Conservation (phyloP, 106 monocot species). For the Gastrodia elata region DNA sequence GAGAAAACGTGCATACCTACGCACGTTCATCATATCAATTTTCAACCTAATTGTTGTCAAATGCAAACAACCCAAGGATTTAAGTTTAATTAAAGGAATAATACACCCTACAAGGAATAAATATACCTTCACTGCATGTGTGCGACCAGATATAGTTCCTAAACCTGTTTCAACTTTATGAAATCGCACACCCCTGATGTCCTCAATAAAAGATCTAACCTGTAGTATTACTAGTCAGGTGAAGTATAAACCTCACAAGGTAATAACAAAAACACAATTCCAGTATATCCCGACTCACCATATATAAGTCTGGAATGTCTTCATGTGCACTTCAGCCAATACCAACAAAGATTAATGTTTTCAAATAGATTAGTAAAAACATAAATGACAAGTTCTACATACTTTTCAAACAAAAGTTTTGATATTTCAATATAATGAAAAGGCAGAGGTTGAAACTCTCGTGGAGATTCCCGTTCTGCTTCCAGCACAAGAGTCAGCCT, state of each 20-base stretch:
- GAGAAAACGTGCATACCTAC: not conserved
- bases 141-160: slow-evolving; percentile 87
- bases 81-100: not conserved
- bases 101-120: not conserved
- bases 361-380: not conserved
- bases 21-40: not conserved
- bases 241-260: not conserved
- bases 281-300: slow-evolving; percentile 41
- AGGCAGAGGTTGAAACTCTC: slow-evolving; percentile 91
- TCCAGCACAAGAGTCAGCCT: slow-evolving; percentile 84
- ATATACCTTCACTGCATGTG: slow-evolving; percentile 86
- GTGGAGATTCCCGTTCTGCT: slow-evolving; percentile 86
- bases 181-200: slow-evolving; percentile 90
- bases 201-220: slow-evolving; percentile 96
- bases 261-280: not conserved
- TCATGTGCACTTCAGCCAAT: slow-evolving; percentile 61
- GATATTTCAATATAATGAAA: slow-evolving; percentile 98
- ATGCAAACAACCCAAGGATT: not conserved
- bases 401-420: slow-evolving; percentile 85
- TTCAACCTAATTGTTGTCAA: not conserved
- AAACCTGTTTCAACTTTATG: slow-evolving; percentile 93
- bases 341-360: slow-evolving; percentile 12
- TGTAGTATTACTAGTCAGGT: slow-evolving; percentile 14
- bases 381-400: slow-evolving; percentile 15
- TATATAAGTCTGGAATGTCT: slow-evolving; percentile 73